Percentiles rank a stretch among this genome's conserved stretches.
These are phyloP conservation scores for Cladosporium oxysporum DNA, from an alignment of 2,329 filamentous ascomycete genomes.

Conservation along the genomic window DNA sequence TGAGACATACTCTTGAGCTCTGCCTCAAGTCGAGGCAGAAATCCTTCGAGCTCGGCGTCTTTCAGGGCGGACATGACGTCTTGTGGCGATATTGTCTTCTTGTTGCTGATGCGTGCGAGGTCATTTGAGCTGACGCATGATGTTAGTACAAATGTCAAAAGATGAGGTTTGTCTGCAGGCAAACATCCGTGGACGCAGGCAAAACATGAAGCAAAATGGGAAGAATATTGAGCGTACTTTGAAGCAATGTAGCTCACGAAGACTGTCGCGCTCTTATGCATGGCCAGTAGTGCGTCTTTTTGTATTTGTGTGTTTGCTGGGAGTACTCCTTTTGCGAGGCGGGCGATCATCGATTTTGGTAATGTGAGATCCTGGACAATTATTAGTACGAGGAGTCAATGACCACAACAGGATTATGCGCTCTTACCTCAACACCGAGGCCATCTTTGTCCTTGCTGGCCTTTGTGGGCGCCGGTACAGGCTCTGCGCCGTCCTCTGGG, in stretches of 20 bases:
- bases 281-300: slow-evolving; percentile 75
- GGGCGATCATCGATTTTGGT: slow-evolving; percentile 78
- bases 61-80: slow-evolving; percentile 77
- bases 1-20: slow-evolving; percentile 68
- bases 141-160: not conserved
- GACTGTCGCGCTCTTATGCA: slow-evolving; percentile 79
- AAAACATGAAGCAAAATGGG: not conserved
- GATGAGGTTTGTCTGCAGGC: not conserved
- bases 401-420: not conserved
- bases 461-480: slow-evolving; percentile 24
- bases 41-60: slow-evolving; percentile 73
- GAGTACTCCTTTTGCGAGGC: slow-evolving; percentile 76
- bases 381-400: not conserved
- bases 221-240: slow-evolving; percentile 58
- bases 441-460: slow-evolving; percentile 39
- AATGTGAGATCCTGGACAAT: slow-evolving; percentile 66
- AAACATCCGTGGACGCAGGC: not conserved
- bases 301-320: slow-evolving; percentile 82
- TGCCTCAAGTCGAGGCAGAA: slow-evolving; percentile 69
- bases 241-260: slow-evolving; percentile 80
- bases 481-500: slow-evolving; percentile 32
- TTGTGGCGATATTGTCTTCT: slow-evolving; percentile 75
- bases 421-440: slow-evolving; percentile 46
- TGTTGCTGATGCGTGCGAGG: slow-evolving; percentile 63
- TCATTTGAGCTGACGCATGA: slow-evolving; percentile 65